phyloP scores from a whole-genome alignment of 2,329 filamentous ascomycete species.

The Botrytis fabae region DNA sequence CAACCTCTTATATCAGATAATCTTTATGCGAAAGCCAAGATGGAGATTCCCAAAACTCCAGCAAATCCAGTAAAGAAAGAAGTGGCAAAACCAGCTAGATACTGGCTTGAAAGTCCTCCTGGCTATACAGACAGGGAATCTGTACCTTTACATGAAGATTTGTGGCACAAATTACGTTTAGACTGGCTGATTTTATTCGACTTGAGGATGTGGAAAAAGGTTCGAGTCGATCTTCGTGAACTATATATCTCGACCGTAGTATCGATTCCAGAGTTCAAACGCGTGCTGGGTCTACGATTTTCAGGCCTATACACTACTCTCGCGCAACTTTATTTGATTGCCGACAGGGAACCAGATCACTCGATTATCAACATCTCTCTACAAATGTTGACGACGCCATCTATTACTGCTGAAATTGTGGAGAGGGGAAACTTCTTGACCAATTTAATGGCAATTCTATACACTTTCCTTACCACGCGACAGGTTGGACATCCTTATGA shows the following conservation, averaged over 20 bases:
- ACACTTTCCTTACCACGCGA: constrained; percentile 93
- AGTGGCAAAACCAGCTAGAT: constrained; percentile 67
- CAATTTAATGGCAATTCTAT: constrained; percentile 91
- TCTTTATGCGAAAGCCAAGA: constrained; percentile 62
- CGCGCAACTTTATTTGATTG: constrained; percentile 92
- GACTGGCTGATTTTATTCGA: constrained; percentile 97
- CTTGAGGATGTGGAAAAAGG: constrained; percentile 92
- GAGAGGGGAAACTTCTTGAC: constrained; percentile 94
- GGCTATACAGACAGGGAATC: constrained; percentile 64
- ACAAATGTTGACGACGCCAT: constrained; percentile 94
- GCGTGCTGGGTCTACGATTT: constrained; percentile 88
- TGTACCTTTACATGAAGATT: constrained; percentile 75
- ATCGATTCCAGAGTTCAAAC: constrained; percentile 93
- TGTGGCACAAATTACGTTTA: constrained; percentile 84
- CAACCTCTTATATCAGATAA: constrained; percentile 60
- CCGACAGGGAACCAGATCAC: constrained; percentile 93
- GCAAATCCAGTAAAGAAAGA: constrained; percentile 49
- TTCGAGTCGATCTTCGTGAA: constrained; percentile 84
- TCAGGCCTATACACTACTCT: constrained; percentile 91
- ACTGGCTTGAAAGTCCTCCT: constrained; percentile 83
- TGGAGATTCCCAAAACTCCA: constrained; percentile 82
- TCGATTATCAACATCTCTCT: constrained; percentile 97
- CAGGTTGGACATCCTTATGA: constrained; percentile 94
- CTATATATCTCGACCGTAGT: constrained; percentile 97
- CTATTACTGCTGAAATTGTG: constrained; percentile 93